Conservation (phyloP, 2,329 filamentous ascomycete species). For the Ceratocystis eucalypticola region DNA sequence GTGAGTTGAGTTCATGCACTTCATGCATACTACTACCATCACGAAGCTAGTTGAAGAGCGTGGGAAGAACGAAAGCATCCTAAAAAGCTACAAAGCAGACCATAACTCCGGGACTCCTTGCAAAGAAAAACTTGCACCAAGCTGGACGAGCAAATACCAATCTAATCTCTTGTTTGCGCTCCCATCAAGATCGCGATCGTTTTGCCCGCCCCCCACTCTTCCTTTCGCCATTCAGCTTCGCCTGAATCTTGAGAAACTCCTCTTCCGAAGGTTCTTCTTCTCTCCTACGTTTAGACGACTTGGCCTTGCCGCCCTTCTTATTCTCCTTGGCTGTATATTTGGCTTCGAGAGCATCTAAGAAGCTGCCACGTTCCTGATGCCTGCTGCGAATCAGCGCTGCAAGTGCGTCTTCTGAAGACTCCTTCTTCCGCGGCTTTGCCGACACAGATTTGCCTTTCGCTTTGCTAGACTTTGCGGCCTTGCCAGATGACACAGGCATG, state of each 20-base stretch:
- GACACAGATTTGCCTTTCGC: background rate
- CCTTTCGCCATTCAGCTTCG: slow-evolving; percentile 28
- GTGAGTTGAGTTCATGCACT: background rate
- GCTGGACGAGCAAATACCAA: background rate
- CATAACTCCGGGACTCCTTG: background rate
- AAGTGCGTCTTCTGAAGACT: slow-evolving; percentile 40
- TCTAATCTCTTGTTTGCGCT: background rate
- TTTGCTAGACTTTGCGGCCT: background rate
- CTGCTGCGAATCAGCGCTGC: slow-evolving; percentile 63
- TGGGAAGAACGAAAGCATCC: background rate
- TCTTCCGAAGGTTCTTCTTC: slow-evolving; percentile 49
- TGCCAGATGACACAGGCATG: background rate
- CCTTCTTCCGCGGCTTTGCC: slow-evolving; percentile 26
- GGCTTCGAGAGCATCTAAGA: slow-evolving; percentile 61
- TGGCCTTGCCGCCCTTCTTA: slow-evolving; percentile 26
- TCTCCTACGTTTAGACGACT: slow-evolving; percentile 30
- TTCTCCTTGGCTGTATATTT: slow-evolving; percentile 50
- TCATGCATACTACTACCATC: no score
- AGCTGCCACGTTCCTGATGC: slow-evolving; percentile 50
- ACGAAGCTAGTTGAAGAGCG: no score
- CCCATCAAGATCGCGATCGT: slow-evolving; percentile 2
- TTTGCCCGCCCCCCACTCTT: slow-evolving; percentile 21
- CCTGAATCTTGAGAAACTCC: slow-evolving; percentile 31
- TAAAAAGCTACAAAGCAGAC: background rate
- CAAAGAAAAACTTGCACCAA: background rate